Conservation (phyloP, 805 yeast species). For the Candida coquimbonensis region DNA sequence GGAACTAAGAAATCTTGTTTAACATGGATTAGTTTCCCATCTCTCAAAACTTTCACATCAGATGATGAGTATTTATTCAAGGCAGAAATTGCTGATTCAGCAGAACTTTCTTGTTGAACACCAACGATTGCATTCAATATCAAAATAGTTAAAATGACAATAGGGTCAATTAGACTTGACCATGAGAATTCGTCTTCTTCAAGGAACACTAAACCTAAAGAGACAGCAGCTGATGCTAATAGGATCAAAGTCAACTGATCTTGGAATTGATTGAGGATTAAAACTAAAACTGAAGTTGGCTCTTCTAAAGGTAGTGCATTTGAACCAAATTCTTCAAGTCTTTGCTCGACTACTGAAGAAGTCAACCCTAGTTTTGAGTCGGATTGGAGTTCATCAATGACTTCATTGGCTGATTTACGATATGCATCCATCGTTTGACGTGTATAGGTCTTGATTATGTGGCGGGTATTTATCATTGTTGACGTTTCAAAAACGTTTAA, state of each 20-base stretch:
- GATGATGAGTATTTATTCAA: constrained; percentile 39
- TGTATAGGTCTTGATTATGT: too few species aligned
- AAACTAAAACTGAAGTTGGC: constrained; percentile 27
- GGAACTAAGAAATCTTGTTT: constrained; percentile 38
- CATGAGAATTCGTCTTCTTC: constrained; percentile 25
- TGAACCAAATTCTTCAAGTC: constrained; percentile 17
- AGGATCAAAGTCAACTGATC: constrained; percentile 30
- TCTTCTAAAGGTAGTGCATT: constrained; percentile 30
- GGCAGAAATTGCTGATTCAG: constrained; percentile 46
- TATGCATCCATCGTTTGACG: constrained; percentile 10
- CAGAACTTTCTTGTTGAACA: constrained; percentile 42
- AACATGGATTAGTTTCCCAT: constrained; percentile 34
- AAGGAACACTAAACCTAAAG: constrained; percentile 25
- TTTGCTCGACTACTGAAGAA: constrained; percentile 7
- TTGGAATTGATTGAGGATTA: constrained; percentile 30
- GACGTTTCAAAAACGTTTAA: neutral
- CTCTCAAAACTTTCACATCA: constrained; percentile 38
- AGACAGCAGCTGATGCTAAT: constrained; percentile 27
- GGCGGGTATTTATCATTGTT: too few species aligned
- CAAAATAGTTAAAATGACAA: constrained; percentile 40
- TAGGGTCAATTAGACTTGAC: constrained; percentile 28
- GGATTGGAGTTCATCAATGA: constrained; percentile 10
- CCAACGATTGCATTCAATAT: constrained; percentile 42
- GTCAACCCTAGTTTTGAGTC: constrained; percentile 14
- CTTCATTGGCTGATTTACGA: constrained; percentile 6